Evolutionary conservation across 768 basidiomycete genomes (phyloP).

Genomic region (Pisolithus albus): DNA sequence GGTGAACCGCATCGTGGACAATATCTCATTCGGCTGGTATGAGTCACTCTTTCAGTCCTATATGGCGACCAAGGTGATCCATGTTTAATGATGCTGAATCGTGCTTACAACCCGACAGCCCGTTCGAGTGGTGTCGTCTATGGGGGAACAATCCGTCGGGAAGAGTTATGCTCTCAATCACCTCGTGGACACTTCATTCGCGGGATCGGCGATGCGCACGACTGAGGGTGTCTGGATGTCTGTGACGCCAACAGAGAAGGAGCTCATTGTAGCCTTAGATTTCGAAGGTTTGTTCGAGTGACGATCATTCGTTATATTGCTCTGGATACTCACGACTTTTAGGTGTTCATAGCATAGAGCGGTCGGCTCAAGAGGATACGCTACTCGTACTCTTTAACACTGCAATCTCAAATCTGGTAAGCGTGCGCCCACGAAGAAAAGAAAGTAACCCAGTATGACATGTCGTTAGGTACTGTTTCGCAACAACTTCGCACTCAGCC

Average conservation of each 20-base stretch:
- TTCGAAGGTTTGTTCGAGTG: constrained; percentile 39
- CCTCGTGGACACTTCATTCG: constrained; percentile 50
- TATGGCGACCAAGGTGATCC: constrained; percentile 41
- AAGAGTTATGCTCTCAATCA: constrained; percentile 49
- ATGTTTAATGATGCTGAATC: not conserved
- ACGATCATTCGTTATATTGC: not conserved
- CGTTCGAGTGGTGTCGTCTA: constrained; percentile 53
- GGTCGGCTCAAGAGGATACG: constrained; percentile 51
- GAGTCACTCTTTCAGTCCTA: constrained; percentile 54
- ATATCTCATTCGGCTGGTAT: constrained; percentile 48
- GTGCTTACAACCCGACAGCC: constrained; percentile 27
- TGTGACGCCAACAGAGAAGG: constrained; percentile 44
- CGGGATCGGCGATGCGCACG: constrained; percentile 50
- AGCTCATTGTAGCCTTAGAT: constrained; percentile 46
- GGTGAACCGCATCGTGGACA: constrained; percentile 43
- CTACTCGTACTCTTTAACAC: constrained; percentile 53
- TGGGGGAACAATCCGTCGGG: constrained; percentile 56
- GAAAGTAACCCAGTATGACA: not conserved
- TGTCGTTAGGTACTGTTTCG: constrained; percentile 43
- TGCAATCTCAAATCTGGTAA: constrained; percentile 49
- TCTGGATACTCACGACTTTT: not conserved
- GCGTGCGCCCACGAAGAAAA: constrained; percentile 1
- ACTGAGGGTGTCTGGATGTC: constrained; percentile 61
- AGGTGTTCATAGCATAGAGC: constrained; percentile 51
- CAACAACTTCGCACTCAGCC: constrained; percentile 51